Conservation (phyloP, 331 rosid species). For the Erythrophleum ivorense region DNA sequence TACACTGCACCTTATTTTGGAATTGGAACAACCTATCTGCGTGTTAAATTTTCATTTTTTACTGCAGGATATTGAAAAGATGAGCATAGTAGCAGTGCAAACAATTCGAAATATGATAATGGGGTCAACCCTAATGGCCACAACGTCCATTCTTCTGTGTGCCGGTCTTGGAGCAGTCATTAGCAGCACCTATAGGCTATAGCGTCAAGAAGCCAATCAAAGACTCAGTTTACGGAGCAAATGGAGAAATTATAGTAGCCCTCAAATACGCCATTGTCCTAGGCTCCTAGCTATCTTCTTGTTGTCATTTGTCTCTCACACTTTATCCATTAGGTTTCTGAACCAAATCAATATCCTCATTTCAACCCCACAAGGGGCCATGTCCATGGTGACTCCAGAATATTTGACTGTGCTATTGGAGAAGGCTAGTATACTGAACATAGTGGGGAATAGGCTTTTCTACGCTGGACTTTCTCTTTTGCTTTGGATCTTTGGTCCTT, state of each 20-base stretch:
- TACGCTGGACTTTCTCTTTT: constrained; percentile 27
- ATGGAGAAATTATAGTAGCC: constrained; percentile 48
- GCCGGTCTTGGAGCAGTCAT: constrained; percentile 61
- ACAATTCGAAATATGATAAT: constrained; percentile 48
- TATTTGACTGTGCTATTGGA: constrained; percentile 44
- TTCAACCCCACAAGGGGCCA: constrained; percentile 36
- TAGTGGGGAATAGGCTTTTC: constrained; percentile 40
- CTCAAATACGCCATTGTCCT: constrained; percentile 47
- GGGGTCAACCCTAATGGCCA: constrained; percentile 68
- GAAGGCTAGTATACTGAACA: constrained; percentile 30
- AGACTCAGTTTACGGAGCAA: constrained; percentile 49
- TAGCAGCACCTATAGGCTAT: constrained; percentile 66
- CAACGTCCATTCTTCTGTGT: constrained; percentile 53
- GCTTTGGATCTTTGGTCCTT: constrained; percentile 53
- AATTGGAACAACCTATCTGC: no score
- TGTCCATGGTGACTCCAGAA: constrained; percentile 37
- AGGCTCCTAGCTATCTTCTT: constrained; percentile 36
- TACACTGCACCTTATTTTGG: no score
- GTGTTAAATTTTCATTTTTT: no score
- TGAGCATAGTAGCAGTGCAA: constrained; percentile 50
- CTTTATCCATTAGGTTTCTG: constrained; percentile 42
- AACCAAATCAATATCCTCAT: constrained; percentile 50
- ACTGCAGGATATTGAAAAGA: constrained; percentile 56
- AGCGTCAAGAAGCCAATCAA: constrained; percentile 53
- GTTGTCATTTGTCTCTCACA: constrained; percentile 50